Percentiles rank a stretch among this genome's conserved stretches.
Evolutionary conservation across 805 yeast genomes (phyloP).

Genomic region (Blastobotrys muscicola): DNA sequence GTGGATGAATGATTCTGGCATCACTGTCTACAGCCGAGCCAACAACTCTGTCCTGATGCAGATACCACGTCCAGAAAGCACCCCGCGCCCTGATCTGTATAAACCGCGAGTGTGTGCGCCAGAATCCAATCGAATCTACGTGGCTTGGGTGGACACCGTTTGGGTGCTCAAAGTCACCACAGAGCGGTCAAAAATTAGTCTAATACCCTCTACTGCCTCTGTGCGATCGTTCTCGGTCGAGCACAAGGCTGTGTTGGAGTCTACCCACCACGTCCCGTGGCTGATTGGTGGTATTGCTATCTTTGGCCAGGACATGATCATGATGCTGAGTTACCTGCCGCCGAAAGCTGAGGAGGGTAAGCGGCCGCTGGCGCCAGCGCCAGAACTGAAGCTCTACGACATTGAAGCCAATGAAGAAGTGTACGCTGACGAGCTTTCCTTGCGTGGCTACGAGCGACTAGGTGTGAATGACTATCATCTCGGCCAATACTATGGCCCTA

Average conservation of each 20-base stretch:
- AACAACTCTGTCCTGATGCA: slow-evolving; percentile 40
- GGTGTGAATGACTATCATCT: slow-evolving; percentile 78
- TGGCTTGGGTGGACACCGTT: slow-evolving; percentile 77
- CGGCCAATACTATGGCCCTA: slow-evolving; percentile 29
- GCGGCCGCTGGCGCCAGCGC: slow-evolving; percentile 36
- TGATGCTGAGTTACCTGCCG: slow-evolving; percentile 42
- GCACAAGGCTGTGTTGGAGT: slow-evolving; percentile 26
- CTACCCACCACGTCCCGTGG: slow-evolving; percentile 34
- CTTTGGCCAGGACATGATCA: slow-evolving; percentile 61
- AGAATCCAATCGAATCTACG: slow-evolving; percentile 53
- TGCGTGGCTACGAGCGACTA: slow-evolving; percentile 45
- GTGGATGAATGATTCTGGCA: slow-evolving; percentile 82
- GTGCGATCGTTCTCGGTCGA: slow-evolving; percentile 13
- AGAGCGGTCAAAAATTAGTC: slow-evolving; percentile 12
- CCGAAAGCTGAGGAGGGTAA: slow-evolving; percentile 16
- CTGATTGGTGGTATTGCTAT: slow-evolving; percentile 70
- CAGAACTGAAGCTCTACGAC: slow-evolving; percentile 68
- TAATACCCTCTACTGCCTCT: slow-evolving; percentile 13
- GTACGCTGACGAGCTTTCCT: slow-evolving; percentile 68
- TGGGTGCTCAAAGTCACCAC: slow-evolving; percentile 54
- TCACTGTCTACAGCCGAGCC: slow-evolving; percentile 52
- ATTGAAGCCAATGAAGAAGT: slow-evolving; percentile 58
- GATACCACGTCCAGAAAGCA: slow-evolving; percentile 47
- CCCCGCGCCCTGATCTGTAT: slow-evolving; percentile 63
- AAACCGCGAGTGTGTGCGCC: slow-evolving; percentile 70